Percentiles rank a stretch among this genome's conserved stretches.
Evolutionary conservation across 23 red algal genomes (phyloP).

Genomic region (Cyanidiococcus yangmingshanensis): DNA sequence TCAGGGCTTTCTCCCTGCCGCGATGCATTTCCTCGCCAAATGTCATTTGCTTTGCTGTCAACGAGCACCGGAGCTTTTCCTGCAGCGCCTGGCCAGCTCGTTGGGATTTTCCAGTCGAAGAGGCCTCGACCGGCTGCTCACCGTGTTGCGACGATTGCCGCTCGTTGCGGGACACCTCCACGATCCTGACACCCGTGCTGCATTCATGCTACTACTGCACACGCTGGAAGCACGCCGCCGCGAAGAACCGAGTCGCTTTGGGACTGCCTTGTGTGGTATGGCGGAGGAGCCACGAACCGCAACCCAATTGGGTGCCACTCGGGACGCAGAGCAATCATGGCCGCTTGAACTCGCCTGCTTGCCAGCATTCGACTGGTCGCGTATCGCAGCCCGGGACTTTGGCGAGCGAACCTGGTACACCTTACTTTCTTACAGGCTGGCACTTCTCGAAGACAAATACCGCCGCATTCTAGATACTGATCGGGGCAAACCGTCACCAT

Average conservation of each 20-base stretch:
- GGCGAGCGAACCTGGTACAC: slow-evolving; percentile 17
- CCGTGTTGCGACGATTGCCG: neutral
- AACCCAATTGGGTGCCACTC: neutral
- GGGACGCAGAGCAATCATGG: neutral
- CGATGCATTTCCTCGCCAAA: neutral
- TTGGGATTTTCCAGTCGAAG: neutral
- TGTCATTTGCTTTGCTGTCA: neutral
- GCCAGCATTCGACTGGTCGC: neutral
- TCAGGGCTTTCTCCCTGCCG: neutral
- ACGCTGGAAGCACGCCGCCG: neutral
- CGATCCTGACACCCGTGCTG: neutral
- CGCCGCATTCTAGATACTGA: neutral
- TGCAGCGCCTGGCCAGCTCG: neutral
- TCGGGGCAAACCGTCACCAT: slow-evolving; percentile 32
- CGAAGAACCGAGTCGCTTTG: neutral
- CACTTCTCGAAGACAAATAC: neutral
- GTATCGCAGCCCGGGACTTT: neutral
- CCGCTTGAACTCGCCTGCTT: neutral
- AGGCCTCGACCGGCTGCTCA: neutral
- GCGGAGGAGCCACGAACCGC: neutral
- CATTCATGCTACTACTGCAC: neutral
- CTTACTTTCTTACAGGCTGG: neutral
- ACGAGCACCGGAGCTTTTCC: neutral
- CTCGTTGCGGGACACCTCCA: neutral
- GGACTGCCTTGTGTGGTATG: neutral